Conservation (phyloP, 306 rosid genomes). For the Vachellia pachyceras region DNA sequence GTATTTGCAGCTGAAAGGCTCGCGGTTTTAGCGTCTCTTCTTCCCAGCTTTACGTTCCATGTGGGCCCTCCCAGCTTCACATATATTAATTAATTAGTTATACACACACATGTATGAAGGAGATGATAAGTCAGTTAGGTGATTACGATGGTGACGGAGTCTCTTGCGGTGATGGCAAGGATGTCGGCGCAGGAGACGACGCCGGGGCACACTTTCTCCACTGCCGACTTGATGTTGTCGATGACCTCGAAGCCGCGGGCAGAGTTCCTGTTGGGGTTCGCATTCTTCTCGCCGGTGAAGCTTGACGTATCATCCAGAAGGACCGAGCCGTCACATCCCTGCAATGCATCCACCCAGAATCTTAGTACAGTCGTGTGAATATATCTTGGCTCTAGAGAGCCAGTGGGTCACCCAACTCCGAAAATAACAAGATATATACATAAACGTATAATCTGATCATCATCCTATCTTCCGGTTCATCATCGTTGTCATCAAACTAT, state of each 20-base stretch:
- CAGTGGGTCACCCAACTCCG: too few relatives aligned
- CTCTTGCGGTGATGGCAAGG: slow-evolving; percentile 73
- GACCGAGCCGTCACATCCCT: slow-evolving; percentile 95
- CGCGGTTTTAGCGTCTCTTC: slow-evolving; percentile 77
- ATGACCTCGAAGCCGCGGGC: slow-evolving; percentile 78
- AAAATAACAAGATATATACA: too few relatives aligned
- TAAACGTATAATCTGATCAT: too few relatives aligned
- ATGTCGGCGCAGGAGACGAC: slow-evolving; percentile 91
- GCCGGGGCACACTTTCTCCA: slow-evolving; percentile 77
- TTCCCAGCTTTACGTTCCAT: slow-evolving; percentile 84
- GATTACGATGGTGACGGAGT: slow-evolving; percentile 70
- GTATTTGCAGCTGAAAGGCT: slow-evolving; percentile 81
- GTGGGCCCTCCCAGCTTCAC: slow-evolving; percentile 81
- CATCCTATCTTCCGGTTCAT: background rate
- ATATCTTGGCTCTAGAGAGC: too few relatives aligned
- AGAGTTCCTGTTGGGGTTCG: slow-evolving; percentile 74
- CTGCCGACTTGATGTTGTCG: slow-evolving; percentile 75
- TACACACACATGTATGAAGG: too few relatives aligned
- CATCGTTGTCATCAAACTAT: background rate
- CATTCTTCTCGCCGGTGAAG: slow-evolving; percentile 85
- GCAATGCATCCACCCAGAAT: background rate
- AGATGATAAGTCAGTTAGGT: too few relatives aligned
- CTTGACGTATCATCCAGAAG: slow-evolving; percentile 81
- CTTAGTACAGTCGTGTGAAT: background rate
- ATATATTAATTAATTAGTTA: background rate